Conservation (phyloP, 306 rosid species). For the Vigna nakashimae region DNA sequence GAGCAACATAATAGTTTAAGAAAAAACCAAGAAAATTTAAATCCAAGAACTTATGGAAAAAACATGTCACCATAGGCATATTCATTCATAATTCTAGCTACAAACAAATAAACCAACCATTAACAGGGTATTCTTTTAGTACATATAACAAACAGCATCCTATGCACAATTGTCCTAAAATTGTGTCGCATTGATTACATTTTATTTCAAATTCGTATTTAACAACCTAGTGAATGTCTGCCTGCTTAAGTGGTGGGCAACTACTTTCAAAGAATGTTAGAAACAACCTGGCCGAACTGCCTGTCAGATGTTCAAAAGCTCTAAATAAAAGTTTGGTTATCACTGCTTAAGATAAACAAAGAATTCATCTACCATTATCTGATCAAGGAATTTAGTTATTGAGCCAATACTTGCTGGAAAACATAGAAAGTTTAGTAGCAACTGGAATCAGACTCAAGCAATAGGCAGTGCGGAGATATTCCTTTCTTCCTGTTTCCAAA, state of each 20-base stretch:
- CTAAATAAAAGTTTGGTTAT: neutral
- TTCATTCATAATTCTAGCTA: slow-evolving; percentile 18
- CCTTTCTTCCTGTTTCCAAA: neutral
- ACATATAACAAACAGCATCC: slow-evolving; percentile 17
- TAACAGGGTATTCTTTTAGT: neutral
- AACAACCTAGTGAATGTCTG: neutral
- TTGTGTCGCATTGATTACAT: slow-evolving; percentile 1
- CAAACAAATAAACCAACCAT: slow-evolving; percentile 34
- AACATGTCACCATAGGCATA: slow-evolving; percentile 4
- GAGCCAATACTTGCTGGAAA: slow-evolving; percentile 25
- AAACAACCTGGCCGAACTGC: slow-evolving; percentile 19
- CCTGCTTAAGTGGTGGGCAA: slow-evolving; percentile 13
- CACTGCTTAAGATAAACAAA: neutral
- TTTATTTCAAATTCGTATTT: slow-evolving; percentile 29
- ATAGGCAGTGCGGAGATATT: neutral
- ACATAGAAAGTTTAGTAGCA: slow-evolving; percentile 1
- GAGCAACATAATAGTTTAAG: slow-evolving; percentile 28
- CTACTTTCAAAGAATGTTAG: neutral
- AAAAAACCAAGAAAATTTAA: slow-evolving; percentile 15
- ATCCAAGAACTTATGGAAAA: slow-evolving; percentile 14
- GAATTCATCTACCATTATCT: slow-evolving; percentile 9
- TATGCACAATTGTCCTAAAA: slow-evolving; percentile 1
- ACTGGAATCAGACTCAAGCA: slow-evolving; percentile 15
- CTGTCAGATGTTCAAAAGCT: slow-evolving; percentile 12
- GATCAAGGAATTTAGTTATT: slow-evolving; percentile 22